phyloP scores from a whole-genome alignment of 257 asterid species.

The Solanum piurae region DNA sequence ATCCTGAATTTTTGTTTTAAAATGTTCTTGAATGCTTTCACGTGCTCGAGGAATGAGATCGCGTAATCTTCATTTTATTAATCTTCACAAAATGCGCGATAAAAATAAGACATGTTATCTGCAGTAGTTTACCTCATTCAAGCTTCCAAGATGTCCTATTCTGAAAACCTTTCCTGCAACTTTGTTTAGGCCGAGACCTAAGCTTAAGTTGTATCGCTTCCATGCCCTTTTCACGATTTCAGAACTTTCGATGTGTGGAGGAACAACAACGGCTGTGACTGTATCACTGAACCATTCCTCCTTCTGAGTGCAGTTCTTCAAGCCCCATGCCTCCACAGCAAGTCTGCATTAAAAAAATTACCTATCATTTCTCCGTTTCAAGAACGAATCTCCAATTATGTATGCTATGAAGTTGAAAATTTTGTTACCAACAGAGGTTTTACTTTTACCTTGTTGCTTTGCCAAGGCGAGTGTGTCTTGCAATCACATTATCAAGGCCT shows the following conservation, averaged over 20 bases:
- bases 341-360: constrained; percentile 28
- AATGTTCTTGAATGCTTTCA: neutral
- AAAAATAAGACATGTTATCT: neutral
- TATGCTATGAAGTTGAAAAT: neutral
- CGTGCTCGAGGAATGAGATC: neutral
- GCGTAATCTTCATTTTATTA: neutral
- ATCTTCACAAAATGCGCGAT: neutral
- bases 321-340: constrained; percentile 99
- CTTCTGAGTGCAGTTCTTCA: constrained; percentile 97
- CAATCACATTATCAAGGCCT: constrained; percentile 87
- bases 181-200: constrained; percentile 94
- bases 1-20: neutral
- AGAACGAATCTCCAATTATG: neutral
- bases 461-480: constrained; percentile 78
- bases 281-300: constrained; percentile 97
- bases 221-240: constrained; percentile 76
- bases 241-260: constrained; percentile 66
- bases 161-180: constrained; percentile 96
- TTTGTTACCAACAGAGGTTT: neutral
- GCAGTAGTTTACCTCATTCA: constrained; percentile 57
- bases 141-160: constrained; percentile 95
- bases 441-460: constrained; percentile 72
- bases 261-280: constrained; percentile 86
- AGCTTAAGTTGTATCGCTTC: constrained; percentile 94
- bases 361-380: neutral